Evolutionary conservation across 805 yeast genomes (phyloP).

Genomic region (Candida krabiensis): DNA sequence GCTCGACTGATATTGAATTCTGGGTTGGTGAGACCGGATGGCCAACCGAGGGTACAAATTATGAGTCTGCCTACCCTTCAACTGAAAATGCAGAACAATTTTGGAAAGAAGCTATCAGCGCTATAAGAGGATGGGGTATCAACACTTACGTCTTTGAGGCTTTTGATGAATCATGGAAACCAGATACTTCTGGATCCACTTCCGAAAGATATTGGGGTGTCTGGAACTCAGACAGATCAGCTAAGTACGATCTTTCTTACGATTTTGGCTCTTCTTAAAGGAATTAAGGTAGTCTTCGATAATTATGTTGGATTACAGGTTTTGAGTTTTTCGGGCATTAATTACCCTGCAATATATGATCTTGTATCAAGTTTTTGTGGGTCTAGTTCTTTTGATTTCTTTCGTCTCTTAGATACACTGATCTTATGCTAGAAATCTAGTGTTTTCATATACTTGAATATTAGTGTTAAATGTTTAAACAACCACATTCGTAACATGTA

Average conservation of each 20-base stretch:
- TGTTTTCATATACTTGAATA: too few species aligned
- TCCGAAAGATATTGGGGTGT: constrained; percentile 98
- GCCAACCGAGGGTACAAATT: constrained; percentile 85
- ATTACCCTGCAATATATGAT: too few species aligned
- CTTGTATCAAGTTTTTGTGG: too few species aligned
- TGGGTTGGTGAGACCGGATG: constrained; percentile 99
- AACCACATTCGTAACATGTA: too few species aligned
- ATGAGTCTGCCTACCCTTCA: constrained; percentile 65
- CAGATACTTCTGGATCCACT: constrained; percentile 79
- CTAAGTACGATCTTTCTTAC: constrained; percentile 49
- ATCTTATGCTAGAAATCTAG: too few species aligned
- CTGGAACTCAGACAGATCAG: constrained; percentile 50
- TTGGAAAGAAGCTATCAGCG: constrained; percentile 91
- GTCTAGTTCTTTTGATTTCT: too few species aligned
- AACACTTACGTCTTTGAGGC: constrained; percentile 94
- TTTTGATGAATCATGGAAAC: constrained; percentile 95
- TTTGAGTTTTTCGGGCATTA: too few species aligned
- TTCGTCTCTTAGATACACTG: too few species aligned
- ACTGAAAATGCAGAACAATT: constrained; percentile 70
- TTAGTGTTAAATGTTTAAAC: too few species aligned
- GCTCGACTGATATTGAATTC: constrained; percentile 80
- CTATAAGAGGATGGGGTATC: constrained; percentile 93
- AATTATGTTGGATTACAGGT: not conserved
- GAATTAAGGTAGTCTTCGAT: not conserved
- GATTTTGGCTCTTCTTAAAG: constrained; percentile 38